Base-by-base conservation (phyloP, 2,329 filamentous ascomycete species). In the Curvularia sp. region DNA sequence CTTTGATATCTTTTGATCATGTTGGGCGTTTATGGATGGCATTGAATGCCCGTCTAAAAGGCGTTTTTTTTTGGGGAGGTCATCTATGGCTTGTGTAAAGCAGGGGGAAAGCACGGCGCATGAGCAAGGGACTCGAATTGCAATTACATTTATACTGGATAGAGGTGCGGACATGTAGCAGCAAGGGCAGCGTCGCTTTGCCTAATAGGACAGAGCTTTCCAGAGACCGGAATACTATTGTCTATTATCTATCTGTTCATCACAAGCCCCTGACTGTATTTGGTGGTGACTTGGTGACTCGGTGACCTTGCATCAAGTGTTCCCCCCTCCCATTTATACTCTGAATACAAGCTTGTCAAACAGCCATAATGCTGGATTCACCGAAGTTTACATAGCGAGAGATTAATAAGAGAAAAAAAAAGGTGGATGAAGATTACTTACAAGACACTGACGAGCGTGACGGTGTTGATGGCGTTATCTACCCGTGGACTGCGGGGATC, bases 21-120 rank as follows among this genome's bases (percentile, higher is more conserved):
- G 53, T 63, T 59, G 49, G 70, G 71, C 66, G 70, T 74, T 72
- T 30, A 46, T 39, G 57, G 57, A 58, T 57, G 58, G 57, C 54
- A 55, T 52, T 55, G 60, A 53, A 63, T 66, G 49, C 61, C 61
- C 59, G 64, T 51, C 58, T 50, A 69, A 66, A 65, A 61, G 62
- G 64, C 49, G 59, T 53, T 39, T 19, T 51, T 30, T 19, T 52
- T 21, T 49, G 42, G 30, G 9, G 41, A 21, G 65, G 30, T 64
- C 58, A 63, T 64, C 60, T 67, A 32, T 30, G 67, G 64, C 61
- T 65, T 65, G 49, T 49, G 30, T 25, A 15, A n/a, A 42, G 55
- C 50, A 59, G 49, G 23, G 36, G 30, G 27, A 42, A 28, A 38
- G 42, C 42, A 53, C 52, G 59, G 49, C 50, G 53, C 49, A 51